Conservation (phyloP, 2,329 filamentous ascomycete species). For the Penicillium sp. region DNA sequence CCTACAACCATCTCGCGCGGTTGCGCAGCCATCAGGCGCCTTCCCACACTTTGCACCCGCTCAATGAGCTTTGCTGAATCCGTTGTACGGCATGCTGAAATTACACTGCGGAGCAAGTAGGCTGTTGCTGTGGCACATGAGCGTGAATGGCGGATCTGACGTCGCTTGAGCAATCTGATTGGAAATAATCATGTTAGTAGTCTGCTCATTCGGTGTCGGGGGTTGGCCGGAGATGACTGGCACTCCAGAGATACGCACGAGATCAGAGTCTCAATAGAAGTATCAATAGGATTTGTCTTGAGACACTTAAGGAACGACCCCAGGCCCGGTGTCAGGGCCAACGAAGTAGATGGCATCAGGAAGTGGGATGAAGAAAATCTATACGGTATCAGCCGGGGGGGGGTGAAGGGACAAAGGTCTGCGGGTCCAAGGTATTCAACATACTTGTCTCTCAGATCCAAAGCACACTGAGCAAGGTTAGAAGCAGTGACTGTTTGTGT, state of each 20-base stretch:
- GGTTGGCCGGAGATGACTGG: constrained; percentile 1
- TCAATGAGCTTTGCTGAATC: constrained; percentile 77
- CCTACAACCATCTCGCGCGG: constrained; percentile 89
- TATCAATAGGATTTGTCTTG: constrained; percentile 72
- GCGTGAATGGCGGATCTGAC: constrained; percentile 84
- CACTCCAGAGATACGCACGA: constrained; percentile 57
- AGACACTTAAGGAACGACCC: constrained; percentile 76
- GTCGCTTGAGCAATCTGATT: constrained; percentile 77
- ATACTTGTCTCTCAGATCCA: background rate
- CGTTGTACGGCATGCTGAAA: constrained; percentile 75
- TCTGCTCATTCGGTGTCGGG: background rate
- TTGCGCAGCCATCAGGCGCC: constrained; percentile 75
- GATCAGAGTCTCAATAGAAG: constrained; percentile 78
- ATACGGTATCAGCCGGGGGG: background rate
- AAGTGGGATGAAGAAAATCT: constrained; percentile 19
- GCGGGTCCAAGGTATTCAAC: background rate
- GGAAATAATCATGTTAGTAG: constrained; percentile 7
- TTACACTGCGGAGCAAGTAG: constrained; percentile 81
- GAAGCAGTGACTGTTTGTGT: background rate
- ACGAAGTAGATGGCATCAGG: constrained; percentile 58
- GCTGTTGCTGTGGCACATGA: constrained; percentile 89
- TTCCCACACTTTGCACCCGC: constrained; percentile 75
- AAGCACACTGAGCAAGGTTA: background rate
- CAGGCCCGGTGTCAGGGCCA: constrained; percentile 68
- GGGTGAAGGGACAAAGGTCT: background rate